A percentile compares a stretch with the other conserved stretches of the same genome.
These are phyloP conservation scores for Mortierella sp. DNA, from an alignment of 371 early-diverging fungal species.

Conservation along the genomic window DNA sequence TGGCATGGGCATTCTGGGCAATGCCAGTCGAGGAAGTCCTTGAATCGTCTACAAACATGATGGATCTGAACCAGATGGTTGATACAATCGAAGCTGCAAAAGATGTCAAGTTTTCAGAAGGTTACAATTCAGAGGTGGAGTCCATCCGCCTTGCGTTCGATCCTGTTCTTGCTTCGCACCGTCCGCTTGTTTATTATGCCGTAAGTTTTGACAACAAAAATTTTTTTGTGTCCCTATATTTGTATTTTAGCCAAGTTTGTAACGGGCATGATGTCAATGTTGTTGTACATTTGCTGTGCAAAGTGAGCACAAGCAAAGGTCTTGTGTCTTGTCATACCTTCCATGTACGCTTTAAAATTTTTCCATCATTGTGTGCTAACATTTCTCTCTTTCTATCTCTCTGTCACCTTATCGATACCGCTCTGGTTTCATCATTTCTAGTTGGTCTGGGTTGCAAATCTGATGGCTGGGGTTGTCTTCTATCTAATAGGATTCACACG, in stretches of 20 bases:
- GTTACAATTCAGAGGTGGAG: slow-evolving; percentile 68
- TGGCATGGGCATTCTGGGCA: slow-evolving; percentile 69
- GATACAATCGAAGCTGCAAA: slow-evolving; percentile 60
- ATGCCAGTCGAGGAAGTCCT: slow-evolving; percentile 60
- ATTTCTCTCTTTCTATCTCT: not conserved
- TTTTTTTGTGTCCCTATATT: not conserved
- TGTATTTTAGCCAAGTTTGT: not conserved
- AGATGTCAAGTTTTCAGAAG: slow-evolving; percentile 61
- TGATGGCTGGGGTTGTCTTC: slow-evolving; percentile 19
- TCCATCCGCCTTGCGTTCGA: slow-evolving; percentile 73
- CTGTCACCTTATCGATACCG: not conserved
- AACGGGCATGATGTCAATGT: not conserved
- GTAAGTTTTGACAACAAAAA: slow-evolving; percentile 33
- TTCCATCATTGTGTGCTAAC: not conserved
- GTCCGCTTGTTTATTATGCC: slow-evolving; percentile 74
- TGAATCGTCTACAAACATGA: slow-evolving; percentile 46
- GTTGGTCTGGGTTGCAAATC: slow-evolving; percentile 26
- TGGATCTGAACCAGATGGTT: slow-evolving; percentile 64
- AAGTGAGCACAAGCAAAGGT: not conserved
- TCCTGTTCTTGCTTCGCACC: slow-evolving; percentile 74
- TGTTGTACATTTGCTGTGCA: slow-evolving; percentile 5
- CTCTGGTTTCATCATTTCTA: not conserved
- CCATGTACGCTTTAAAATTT: not conserved
- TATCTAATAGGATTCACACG: slow-evolving; percentile 30
- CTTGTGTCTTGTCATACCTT: not conserved